phyloP scores from a whole-genome alignment of 2,329 filamentous ascomycete species.

The Zasmidium angulare region DNA sequence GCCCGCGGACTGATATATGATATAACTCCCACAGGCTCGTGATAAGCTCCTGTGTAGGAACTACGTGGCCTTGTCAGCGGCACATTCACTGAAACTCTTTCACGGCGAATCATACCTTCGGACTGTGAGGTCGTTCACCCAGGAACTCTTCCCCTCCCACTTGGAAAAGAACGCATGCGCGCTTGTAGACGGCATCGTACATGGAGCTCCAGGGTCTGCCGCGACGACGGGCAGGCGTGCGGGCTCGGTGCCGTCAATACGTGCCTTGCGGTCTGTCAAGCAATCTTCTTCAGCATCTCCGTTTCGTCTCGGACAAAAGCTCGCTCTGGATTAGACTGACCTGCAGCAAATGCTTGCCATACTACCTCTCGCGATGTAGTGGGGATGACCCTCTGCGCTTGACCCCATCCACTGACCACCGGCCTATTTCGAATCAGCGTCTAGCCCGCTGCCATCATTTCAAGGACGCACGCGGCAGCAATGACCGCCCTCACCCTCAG shows the following conservation, averaged over 20 bases:
- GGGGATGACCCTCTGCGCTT: background rate
- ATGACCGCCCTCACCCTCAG: slow-evolving; percentile 42
- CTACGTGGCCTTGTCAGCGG: background rate
- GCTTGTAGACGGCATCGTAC: slow-evolving; percentile 37
- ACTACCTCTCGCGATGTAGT: slow-evolving; percentile 25
- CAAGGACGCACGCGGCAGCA: slow-evolving; percentile 34
- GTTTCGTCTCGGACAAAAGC: too few relatives aligned
- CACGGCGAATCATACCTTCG: slow-evolving; percentile 23
- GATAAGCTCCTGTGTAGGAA: background rate
- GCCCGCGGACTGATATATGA: slow-evolving; percentile 42
- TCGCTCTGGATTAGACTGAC: background rate
- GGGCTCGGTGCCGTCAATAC: slow-evolving; percentile 34
- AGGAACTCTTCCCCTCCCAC: slow-evolving; percentile 35
- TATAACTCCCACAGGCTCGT: slow-evolving; percentile 32
- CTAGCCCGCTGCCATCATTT: background rate
- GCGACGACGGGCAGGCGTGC: slow-evolving; percentile 35
- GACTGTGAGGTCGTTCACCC: slow-evolving; percentile 43
- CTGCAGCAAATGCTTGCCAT: background rate
- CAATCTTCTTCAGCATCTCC: background rate
- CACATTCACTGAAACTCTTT: background rate
- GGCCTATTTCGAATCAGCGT: slow-evolving; percentile 5
- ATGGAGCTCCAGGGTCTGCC: slow-evolving; percentile 31
- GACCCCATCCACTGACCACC: slow-evolving; percentile 24
- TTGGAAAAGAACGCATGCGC: slow-evolving; percentile 36
- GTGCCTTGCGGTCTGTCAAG: slow-evolving; percentile 33